phyloP scores from a whole-genome alignment of 2,329 filamentous ascomycete genomes.

The Neonectria magnoliae region DNA sequence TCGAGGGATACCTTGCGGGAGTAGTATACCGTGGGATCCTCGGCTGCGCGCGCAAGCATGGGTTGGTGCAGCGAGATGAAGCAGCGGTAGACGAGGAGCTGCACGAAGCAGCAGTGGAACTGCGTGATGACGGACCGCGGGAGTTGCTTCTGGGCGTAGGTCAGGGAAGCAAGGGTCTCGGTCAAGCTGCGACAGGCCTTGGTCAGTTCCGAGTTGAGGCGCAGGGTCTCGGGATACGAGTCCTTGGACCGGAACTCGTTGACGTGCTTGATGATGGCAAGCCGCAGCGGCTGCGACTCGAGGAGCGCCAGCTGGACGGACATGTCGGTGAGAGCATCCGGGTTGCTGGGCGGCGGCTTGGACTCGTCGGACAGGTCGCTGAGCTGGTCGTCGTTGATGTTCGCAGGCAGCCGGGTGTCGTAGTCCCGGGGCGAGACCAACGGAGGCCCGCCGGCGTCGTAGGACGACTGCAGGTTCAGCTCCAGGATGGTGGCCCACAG shows the following conservation, averaged over 20 bases:
- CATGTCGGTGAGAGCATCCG: constrained; percentile 52
- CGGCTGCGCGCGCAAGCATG: constrained; percentile 55
- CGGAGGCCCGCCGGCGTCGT: constrained; percentile 62
- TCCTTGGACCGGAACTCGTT: constrained; percentile 57
- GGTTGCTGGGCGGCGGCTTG: constrained; percentile 14
- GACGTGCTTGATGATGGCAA: constrained; percentile 55
- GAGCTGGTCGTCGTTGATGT: constrained; percentile 63
- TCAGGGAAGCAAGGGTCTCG: constrained; percentile 48
- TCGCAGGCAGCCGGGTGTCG: constrained; percentile 60
- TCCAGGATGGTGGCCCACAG: constrained; percentile 68
- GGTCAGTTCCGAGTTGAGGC: constrained; percentile 57
- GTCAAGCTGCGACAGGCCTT: constrained; percentile 49
- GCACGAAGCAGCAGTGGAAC: constrained; percentile 56
- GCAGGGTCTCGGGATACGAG: constrained; percentile 59
- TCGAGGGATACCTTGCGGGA: constrained; percentile 62
- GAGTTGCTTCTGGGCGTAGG: constrained; percentile 42
- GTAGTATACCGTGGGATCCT: constrained; percentile 62
- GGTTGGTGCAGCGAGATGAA: constrained; percentile 66
- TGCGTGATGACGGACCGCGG: constrained; percentile 37
- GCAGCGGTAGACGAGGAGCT: constrained; percentile 57
- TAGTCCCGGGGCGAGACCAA: constrained; percentile 58
- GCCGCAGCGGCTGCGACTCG: constrained; percentile 54
- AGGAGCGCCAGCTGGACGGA: constrained; percentile 60
- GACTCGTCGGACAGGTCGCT: constrained; percentile 47
- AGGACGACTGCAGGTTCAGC: constrained; percentile 60